These are phyloP conservation scores for Ogataea parapolymorpha DNA, from an alignment of 805 yeast species.

Conservation along the genomic window DNA sequence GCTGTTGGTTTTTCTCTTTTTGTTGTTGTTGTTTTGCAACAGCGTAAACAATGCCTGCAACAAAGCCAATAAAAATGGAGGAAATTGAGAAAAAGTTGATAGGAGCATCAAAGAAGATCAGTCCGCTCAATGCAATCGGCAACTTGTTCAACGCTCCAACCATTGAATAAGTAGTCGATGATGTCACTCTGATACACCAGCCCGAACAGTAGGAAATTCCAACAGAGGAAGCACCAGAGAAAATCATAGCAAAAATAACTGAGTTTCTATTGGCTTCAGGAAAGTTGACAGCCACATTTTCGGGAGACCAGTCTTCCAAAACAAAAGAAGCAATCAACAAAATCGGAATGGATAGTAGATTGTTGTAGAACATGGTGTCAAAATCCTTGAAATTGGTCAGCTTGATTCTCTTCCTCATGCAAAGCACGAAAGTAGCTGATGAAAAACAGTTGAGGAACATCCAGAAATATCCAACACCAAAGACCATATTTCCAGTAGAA, in stretches of 20 bases:
- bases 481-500: slow-evolving; percentile 37
- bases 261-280: slow-evolving; percentile 67
- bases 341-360: slow-evolving; percentile 88
- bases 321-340: slow-evolving; percentile 69
- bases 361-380: slow-evolving; percentile 98
- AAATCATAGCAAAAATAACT: slow-evolving; percentile 75
- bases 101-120: slow-evolving; percentile 92
- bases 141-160: slow-evolving; percentile 98
- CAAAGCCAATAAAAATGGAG: slow-evolving; percentile 89
- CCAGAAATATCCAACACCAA: slow-evolving; percentile 88
- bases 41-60: slow-evolving; percentile 94
- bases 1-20: slow-evolving; percentile 37
- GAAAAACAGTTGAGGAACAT: slow-evolving; percentile 94
- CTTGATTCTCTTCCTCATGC: slow-evolving; percentile 98
- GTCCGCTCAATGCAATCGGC: slow-evolving; percentile 94
- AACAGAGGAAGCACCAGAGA: slow-evolving; percentile 91
- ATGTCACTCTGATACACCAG: slow-evolving; percentile 99
- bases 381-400: slow-evolving; percentile 94
- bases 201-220: slow-evolving; percentile 99
- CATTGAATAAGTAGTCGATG: slow-evolving; percentile 98
- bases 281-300: slow-evolving; percentile 73
- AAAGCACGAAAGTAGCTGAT: slow-evolving; percentile 87
- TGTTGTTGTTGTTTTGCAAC: slow-evolving; percentile 91
- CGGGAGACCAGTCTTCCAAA: slow-evolving; percentile 91
- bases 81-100: slow-evolving; percentile 86